phyloP scores from a whole-genome alignment of 2,329 filamentous ascomycete species.

The Raffaelea arxii region DNA sequence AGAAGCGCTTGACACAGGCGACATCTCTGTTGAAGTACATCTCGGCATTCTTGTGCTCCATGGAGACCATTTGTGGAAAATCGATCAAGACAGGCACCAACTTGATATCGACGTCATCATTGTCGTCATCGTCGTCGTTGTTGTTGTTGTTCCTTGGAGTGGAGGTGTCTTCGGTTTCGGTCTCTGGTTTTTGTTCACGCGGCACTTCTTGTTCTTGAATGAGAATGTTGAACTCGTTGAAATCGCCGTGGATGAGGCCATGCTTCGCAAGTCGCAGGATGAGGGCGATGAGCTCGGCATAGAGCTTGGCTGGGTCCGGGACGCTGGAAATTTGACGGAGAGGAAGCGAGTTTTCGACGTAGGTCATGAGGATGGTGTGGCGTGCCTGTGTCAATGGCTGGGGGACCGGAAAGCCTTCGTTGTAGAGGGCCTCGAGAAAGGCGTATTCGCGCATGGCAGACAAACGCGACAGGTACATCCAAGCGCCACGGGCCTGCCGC shows the following conservation, averaged over 20 bases:
- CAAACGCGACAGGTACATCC: constrained; percentile 96
- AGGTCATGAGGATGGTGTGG: constrained; percentile 92
- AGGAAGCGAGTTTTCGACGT: constrained; percentile 89
- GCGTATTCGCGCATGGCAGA: constrained; percentile 91
- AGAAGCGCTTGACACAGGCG: constrained; percentile 90
- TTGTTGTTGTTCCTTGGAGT: no score
- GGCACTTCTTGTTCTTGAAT: constrained; percentile 78
- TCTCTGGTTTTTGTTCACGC: constrained; percentile 31
- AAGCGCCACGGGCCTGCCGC: constrained; percentile 56
- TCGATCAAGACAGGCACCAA: constrained; percentile 84
- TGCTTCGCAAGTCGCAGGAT: constrained; percentile 76
- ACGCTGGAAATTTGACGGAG: constrained; percentile 80
- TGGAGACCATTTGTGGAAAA: constrained; percentile 96
- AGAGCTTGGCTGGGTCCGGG: constrained; percentile 74
- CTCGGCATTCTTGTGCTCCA: constrained; percentile 86
- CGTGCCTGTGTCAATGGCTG: constrained; percentile 80
- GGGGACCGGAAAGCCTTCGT: constrained; percentile 83
- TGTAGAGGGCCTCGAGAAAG: constrained; percentile 79
- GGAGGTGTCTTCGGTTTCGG: constrained; percentile 13
- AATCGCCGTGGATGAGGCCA: constrained; percentile 93
- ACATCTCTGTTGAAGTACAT: constrained; percentile 98
- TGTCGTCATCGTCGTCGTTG: no score
- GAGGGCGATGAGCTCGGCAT: constrained; percentile 81
- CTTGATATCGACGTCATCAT: neutral
- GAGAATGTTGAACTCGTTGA: constrained; percentile 98